Conservation (phyloP, 2,329 filamentous ascomycete genomes). For the Fusarium graminum region DNA sequence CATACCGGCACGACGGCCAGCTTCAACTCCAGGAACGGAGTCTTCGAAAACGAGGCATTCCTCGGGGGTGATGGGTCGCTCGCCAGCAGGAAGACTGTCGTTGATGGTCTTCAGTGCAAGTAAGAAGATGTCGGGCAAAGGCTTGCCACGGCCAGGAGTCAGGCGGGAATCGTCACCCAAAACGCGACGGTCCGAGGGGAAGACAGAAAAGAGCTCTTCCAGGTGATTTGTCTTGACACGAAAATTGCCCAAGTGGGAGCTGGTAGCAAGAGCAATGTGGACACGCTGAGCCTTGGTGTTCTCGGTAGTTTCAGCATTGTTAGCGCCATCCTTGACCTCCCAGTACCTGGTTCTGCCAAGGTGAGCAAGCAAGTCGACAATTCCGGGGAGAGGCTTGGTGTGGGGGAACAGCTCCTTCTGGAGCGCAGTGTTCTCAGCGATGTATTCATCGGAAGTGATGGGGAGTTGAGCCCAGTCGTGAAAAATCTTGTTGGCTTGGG, state of each 20-base stretch:
- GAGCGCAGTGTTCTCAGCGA: conserved; percentile 68
- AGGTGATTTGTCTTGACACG: conserved; percentile 78
- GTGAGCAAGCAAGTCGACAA: conserved; percentile 73
- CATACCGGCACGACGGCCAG: conserved; percentile 92
- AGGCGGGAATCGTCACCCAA: conserved; percentile 89
- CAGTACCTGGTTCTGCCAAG: conserved; percentile 68
- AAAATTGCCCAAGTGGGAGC: conserved; percentile 79
- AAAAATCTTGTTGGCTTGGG: conserved; percentile 67
- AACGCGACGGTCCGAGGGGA: conserved; percentile 78
- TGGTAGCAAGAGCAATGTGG: conserved; percentile 89
- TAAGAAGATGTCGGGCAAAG: conserved; percentile 93
- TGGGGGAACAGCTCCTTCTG: conserved; percentile 80
- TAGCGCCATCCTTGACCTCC: conserved; percentile 53
- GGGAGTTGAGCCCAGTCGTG: conserved; percentile 89
- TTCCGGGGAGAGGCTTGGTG: conserved; percentile 83
- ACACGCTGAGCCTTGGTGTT: conserved; percentile 59
- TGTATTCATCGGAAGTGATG: conserved; percentile 77
- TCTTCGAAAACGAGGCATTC: conserved; percentile 98
- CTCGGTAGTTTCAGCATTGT: conserved; percentile 37
- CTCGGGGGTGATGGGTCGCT: conserved; percentile 77
- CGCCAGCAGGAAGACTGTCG: conserved; percentile 72
- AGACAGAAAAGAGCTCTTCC: conserved; percentile 71
- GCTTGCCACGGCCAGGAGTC: conserved; percentile 85
- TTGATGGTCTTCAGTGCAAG: conserved; percentile 90
- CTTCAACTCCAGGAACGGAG: conserved; percentile 91